phyloP scores from a whole-genome alignment of 179 eudicot genomes.

The Silene coronaria region DNA sequence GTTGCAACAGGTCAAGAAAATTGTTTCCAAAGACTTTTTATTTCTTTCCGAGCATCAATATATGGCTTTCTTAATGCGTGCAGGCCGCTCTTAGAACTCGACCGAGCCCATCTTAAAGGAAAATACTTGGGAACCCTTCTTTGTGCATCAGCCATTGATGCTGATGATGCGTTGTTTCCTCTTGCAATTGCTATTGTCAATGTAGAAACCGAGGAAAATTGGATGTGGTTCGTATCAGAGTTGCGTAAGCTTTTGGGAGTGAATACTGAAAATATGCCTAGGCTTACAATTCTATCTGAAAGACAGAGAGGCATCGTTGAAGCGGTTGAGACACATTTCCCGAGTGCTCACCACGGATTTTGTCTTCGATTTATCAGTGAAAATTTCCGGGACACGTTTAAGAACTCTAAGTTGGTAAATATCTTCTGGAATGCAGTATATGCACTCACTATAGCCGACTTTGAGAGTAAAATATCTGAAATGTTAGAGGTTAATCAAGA shows the following conservation, averaged over 20 bases:
- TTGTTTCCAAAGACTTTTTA: slow-evolving; percentile 79
- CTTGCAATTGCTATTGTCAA: slow-evolving; percentile 81
- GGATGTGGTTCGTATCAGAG: slow-evolving; percentile 97
- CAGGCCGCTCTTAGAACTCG: slow-evolving; percentile 82
- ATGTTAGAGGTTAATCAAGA: slow-evolving; percentile 67
- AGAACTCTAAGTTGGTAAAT: slow-evolving; percentile 69
- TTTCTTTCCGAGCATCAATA: slow-evolving; percentile 77
- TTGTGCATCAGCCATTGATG: slow-evolving; percentile 80
- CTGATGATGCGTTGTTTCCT: slow-evolving; percentile 74
- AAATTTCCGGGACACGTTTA: slow-evolving; percentile 76
- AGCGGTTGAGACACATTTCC: slow-evolving; percentile 77
- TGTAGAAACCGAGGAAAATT: slow-evolving; percentile 73
- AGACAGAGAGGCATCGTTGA: slow-evolving; percentile 69
- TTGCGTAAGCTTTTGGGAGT: slow-evolving; percentile 67
- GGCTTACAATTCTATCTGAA: slow-evolving; percentile 77
- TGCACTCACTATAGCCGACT: slow-evolving; percentile 66
- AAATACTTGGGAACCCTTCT: slow-evolving; percentile 78
- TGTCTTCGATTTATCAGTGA: slow-evolving; percentile 82
- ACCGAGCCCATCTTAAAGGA: slow-evolving; percentile 64
- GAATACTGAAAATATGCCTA: slow-evolving; percentile 86
- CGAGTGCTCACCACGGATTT: slow-evolving; percentile 77
- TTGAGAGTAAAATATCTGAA: slow-evolving; percentile 63
- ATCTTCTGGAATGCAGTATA: slow-evolving; percentile 89
- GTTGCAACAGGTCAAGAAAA: slow-evolving; percentile 59
- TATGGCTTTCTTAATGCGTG: slow-evolving; percentile 81